A percentile compares a stretch with the other conserved stretches of the same genome.
These are phyloP conservation scores for Stenocarpella maydis DNA, from an alignment of 2,329 filamentous ascomycete genomes.

Conservation along the genomic window DNA sequence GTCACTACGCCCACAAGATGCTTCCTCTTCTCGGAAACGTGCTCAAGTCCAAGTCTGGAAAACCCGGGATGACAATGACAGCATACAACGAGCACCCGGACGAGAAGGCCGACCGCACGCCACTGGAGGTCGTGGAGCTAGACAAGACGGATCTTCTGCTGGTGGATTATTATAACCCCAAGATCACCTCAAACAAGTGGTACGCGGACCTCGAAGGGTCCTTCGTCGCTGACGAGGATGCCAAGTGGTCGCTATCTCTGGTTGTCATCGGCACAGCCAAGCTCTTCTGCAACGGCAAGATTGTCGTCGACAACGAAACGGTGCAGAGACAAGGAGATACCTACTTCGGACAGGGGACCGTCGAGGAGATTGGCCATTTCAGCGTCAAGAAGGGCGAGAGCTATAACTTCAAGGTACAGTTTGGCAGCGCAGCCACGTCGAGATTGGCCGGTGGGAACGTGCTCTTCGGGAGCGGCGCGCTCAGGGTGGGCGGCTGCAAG, in stretches of 20 bases:
- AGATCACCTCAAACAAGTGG: conserved; percentile 60
- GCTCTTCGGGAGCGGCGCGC: conserved; percentile 65
- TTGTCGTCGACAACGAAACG: conserved; percentile 72
- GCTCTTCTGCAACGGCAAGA: conserved; percentile 67
- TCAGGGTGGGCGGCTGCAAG: conserved; percentile 69
- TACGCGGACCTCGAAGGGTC: conserved; percentile 69
- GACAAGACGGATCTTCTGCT: conserved; percentile 59
- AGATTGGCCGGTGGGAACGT: conserved; percentile 58
- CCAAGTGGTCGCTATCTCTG: conserved; percentile 70
- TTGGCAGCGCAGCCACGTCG: conserved; percentile 59
- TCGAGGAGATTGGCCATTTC: conserved; percentile 63
- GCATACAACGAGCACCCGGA: conserved; percentile 68
- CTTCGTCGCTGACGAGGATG: conserved; percentile 67
- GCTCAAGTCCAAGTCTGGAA: conserved; percentile 60
- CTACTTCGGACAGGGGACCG: conserved; percentile 66
- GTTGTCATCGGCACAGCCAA: conserved; percentile 73
- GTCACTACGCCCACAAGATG: conserved; percentile 71
- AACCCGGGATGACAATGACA: conserved; percentile 67
- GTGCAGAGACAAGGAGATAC: conserved; percentile 66
- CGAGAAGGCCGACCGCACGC: conserved; percentile 51
- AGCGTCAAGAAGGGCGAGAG: conserved; percentile 60
- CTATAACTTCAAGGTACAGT: conserved; percentile 63
- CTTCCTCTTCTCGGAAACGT: conserved; percentile 65
- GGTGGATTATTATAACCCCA: conserved; percentile 60
- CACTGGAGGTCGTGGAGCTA: conserved; percentile 59